These are phyloP conservation scores for Fusarium acutatum DNA, from an alignment of 2,329 filamentous ascomycete genomes.

Conservation along the genomic window DNA sequence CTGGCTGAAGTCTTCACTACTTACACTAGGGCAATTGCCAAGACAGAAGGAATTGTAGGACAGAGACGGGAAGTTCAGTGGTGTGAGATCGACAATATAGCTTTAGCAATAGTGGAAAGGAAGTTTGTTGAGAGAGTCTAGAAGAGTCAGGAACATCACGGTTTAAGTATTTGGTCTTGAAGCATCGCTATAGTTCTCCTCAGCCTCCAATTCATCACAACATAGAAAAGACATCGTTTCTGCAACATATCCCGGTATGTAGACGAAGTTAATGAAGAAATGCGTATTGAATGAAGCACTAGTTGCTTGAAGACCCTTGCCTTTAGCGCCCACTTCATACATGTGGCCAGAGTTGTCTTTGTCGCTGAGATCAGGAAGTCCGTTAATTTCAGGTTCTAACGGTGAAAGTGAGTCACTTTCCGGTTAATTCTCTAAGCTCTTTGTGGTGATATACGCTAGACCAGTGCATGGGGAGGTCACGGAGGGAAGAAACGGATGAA, in stretches of 20 bases:
- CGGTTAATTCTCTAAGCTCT: no score
- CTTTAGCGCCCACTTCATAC: rapidly evolving
- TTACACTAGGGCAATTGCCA: neutral
- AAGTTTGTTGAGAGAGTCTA: rapidly evolving
- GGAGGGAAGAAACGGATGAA: rapidly evolving
- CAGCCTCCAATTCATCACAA: neutral
- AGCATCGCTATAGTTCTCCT: rapidly evolving
- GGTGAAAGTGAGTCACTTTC: neutral
- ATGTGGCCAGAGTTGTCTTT: neutral
- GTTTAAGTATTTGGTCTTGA: neutral
- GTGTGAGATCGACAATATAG: rapidly evolving
- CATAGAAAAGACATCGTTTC: neutral
- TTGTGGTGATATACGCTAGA: rapidly evolving
- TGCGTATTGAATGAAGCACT: neutral
- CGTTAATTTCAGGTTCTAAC: neutral
- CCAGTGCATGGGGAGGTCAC: rapidly evolving
- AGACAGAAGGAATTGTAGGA: no score
- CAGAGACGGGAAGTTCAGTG: neutral
- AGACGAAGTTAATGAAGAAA: rapidly evolving
- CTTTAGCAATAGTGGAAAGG: neutral
- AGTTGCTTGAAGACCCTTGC: neutral
- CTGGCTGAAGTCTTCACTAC: no score
- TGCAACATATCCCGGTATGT: neutral
- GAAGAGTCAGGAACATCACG: rapidly evolving
- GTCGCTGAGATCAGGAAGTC: neutral